These are phyloP conservation scores for Trichoderma sp. DNA, from an alignment of 2,329 filamentous ascomycete species.

Conservation along the genomic window DNA sequence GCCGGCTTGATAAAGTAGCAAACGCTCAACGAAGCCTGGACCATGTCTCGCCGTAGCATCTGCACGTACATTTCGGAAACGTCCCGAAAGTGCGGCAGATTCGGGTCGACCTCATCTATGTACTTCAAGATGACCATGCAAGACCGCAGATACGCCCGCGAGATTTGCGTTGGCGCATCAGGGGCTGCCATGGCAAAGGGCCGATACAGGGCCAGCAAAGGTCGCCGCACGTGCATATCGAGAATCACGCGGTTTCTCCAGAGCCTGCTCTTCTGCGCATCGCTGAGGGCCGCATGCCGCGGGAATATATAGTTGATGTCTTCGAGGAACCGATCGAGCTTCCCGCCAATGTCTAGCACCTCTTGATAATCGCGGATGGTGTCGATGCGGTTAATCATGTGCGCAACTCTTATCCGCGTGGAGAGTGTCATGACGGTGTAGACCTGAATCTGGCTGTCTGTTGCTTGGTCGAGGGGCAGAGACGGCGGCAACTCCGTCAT, in stretches of 20 bases:
- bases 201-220: conserved; percentile 51
- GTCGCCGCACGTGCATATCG: conserved; percentile 53
- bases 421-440: conserved; percentile 51
- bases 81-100: conserved; percentile 44
- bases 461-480: conserved; percentile 50
- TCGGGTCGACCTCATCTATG: conserved; percentile 51
- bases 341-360: conserved; percentile 51
- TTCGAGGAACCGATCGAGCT: conserved; percentile 52
- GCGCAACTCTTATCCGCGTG: conserved; percentile 48
- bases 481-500: conserved; percentile 48
- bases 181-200: conserved; percentile 52
- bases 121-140: conserved; percentile 56
- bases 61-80: conserved; percentile 52
- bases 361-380: conserved; percentile 51
- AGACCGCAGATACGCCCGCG: conserved; percentile 50
- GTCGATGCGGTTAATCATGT: conserved; percentile 51
- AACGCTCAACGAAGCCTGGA: conserved; percentile 53
- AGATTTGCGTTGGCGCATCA: conserved; percentile 50
- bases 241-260: conserved; percentile 51
- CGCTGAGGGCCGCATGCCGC: conserved; percentile 41
- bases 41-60: conserved; percentile 51
- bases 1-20: conserved; percentile 51
- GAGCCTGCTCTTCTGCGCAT: conserved; percentile 45
- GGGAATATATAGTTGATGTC: conserved; percentile 54
- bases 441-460: conserved; percentile 52